Evolutionary conservation across 805 yeast genomes (phyloP).

Genomic region (Martiniozyma abietophila): DNA sequence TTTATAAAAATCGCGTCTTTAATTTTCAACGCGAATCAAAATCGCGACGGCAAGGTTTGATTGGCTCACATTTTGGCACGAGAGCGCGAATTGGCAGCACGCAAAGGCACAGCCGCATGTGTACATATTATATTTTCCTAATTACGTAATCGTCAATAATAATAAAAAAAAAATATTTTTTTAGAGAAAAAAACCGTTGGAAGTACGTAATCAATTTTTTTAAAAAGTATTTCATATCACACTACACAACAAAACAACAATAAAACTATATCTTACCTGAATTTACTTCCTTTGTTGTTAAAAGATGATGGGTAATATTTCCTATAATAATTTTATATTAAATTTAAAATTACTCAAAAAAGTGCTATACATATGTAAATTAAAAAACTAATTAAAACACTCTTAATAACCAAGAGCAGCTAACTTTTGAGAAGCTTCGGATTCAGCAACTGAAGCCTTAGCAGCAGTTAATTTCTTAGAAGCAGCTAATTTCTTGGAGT

Average conservation of each 20-base stretch:
- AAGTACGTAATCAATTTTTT: no score
- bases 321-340: background rate
- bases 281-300: background rate
- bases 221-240: no score
- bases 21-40: no score
- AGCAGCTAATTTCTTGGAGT: conserved; percentile 96
- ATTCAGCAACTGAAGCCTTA: conserved; percentile 75
- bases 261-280: background rate
- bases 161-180: no score
- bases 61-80: conserved; percentile 1
- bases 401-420: conserved; percentile 96
- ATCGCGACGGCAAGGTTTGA: conserved; percentile 1
- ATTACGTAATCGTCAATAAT: no score
- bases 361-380: background rate
- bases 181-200: no score
- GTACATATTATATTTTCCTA: no score
- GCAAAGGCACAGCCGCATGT: no score
- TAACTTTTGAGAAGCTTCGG: conserved; percentile 87
- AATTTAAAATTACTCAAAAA: conserved; percentile 1
- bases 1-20: conserved; percentile 2
- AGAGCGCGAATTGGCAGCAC: conserved; percentile 1
- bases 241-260: background rate
- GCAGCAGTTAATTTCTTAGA: conserved; percentile 88
- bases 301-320: no score
- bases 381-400: conserved; percentile 7